Evolutionary conservation across 2,329 filamentous ascomycete genomes (phyloP).

Genomic region (Trichophyton simii): DNA sequence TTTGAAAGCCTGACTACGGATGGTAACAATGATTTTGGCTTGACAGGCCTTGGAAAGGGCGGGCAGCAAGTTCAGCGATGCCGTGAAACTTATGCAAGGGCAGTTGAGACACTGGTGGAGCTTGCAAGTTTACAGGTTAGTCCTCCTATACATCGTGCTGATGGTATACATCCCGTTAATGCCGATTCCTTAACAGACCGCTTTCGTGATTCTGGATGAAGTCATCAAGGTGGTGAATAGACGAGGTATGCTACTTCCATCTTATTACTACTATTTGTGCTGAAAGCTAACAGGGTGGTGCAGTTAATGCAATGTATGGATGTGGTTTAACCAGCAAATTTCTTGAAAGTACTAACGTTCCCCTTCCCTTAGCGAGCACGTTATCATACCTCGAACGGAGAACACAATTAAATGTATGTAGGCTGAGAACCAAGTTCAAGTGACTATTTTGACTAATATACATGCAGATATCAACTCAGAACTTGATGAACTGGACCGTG

Average conservation of each 20-base stretch:
- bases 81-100: conserved; percentile 87
- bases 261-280: background rate
- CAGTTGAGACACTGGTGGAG: conserved; percentile 91
- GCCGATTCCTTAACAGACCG: conserved; percentile 46
- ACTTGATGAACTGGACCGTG: conserved; percentile 89
- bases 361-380: conserved; percentile 31
- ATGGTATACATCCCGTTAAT: conserved; percentile 1
- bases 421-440: background rate
- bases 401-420: conserved; percentile 92
- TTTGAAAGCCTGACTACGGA: conserved; percentile 88
- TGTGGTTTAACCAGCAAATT: background rate
- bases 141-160: background rate
- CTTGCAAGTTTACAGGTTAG: conserved; percentile 73
- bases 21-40: conserved; percentile 85
- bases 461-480: conserved; percentile 83
- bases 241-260: conserved; percentile 47
- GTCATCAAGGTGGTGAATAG: conserved; percentile 99
- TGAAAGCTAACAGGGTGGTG: conserved; percentile 8
- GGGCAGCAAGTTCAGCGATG: conserved; percentile 94
- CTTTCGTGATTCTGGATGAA: conserved; percentile 94
- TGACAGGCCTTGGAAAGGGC: conserved; percentile 92
- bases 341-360: background rate
- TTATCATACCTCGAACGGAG: conserved; percentile 94
- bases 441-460: conserved; percentile 10
- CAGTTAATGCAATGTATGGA: conserved; percentile 82